Percentiles rank a stretch among this genome's conserved stretches.
These are phyloP conservation scores for Candida boleticola DNA, from an alignment of 805 yeast genomes.

Conservation along the genomic window DNA sequence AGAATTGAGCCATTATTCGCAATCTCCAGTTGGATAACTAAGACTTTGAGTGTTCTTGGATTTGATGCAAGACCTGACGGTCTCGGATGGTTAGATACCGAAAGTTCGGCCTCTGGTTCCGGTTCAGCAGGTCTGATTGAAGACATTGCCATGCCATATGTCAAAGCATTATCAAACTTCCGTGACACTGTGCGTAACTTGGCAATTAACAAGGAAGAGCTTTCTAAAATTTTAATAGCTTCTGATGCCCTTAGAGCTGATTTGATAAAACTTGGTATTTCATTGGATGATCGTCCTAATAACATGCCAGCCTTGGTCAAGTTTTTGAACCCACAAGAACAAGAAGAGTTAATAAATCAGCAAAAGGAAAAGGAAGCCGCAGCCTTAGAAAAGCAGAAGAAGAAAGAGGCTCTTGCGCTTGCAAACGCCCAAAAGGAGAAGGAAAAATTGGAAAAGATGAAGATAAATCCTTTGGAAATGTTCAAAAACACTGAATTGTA, in stretches of 20 bases:
- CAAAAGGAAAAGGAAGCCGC: slow-evolving; percentile 61
- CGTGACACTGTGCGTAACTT: slow-evolving; percentile 76
- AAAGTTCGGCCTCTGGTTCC: slow-evolving; percentile 12
- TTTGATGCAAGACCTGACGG: slow-evolving; percentile 66
- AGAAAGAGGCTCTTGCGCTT: slow-evolving; percentile 49
- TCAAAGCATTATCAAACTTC: slow-evolving; percentile 71
- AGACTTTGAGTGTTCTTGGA: slow-evolving; percentile 71
- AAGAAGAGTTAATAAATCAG: slow-evolving; percentile 56
- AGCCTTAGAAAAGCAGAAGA: slow-evolving; percentile 57
- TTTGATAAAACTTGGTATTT: slow-evolving; percentile 70
- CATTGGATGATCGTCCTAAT: slow-evolving; percentile 82
- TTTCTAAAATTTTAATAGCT: slow-evolving; percentile 55
- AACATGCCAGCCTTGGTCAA: slow-evolving; percentile 81
- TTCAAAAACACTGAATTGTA: slow-evolving; percentile 58
- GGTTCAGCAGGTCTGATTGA: slow-evolving; percentile 39
- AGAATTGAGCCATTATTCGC: slow-evolving; percentile 66
- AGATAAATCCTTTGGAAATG: slow-evolving; percentile 67
- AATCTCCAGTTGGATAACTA: slow-evolving; percentile 66
- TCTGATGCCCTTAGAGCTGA: slow-evolving; percentile 75
- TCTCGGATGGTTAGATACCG: slow-evolving; percentile 73
- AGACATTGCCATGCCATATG: slow-evolving; percentile 75
- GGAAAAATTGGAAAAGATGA: slow-evolving; percentile 65
- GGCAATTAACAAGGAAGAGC: slow-evolving; percentile 62
- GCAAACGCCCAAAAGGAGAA: slow-evolving; percentile 59
- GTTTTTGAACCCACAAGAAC: slow-evolving; percentile 69